These are phyloP conservation scores for Ophiostoma perfectum DNA, from an alignment of 2,329 filamentous ascomycete species.

Conservation along the genomic window DNA sequence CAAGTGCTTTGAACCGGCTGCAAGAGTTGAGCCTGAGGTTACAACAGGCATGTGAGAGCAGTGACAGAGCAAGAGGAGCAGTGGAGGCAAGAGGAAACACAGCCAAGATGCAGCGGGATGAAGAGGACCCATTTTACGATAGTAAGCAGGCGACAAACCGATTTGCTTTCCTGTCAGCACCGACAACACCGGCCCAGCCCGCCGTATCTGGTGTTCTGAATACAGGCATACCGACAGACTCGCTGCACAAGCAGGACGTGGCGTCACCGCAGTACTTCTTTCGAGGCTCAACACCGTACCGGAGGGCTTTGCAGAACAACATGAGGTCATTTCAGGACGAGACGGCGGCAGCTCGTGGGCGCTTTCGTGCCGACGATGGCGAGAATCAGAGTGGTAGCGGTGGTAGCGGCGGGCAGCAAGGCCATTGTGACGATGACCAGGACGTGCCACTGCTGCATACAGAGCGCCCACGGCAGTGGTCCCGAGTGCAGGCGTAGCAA, in stretches of 20 bases:
- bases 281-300: constrained; percentile 51
- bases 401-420: background rate
- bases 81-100: background rate
- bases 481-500: constrained; percentile 26
- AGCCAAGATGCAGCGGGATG: background rate
- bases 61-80: background rate
- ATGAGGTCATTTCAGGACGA: constrained; percentile 38
- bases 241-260: background rate
- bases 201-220: background rate
- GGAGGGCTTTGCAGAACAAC: constrained; percentile 45
- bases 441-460: constrained; percentile 23
- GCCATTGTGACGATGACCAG: constrained; percentile 11
- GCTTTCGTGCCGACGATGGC: background rate
- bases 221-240: background rate
- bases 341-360: background rate
- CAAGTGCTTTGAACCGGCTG: constrained; percentile 20
- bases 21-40: constrained; percentile 24
- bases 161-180: constrained; percentile 23
- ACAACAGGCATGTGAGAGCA: constrained; percentile 18
- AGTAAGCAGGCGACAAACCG: background rate
- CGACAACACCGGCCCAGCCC: constrained; percentile 20
- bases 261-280: constrained; percentile 40
- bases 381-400: background rate
- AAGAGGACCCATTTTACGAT: constrained; percentile 24
- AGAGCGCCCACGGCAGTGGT: constrained; percentile 24